phyloP scores from a whole-genome alignment of 176 grass and related monocot genomes.

The Ensete ventricosum region DNA sequence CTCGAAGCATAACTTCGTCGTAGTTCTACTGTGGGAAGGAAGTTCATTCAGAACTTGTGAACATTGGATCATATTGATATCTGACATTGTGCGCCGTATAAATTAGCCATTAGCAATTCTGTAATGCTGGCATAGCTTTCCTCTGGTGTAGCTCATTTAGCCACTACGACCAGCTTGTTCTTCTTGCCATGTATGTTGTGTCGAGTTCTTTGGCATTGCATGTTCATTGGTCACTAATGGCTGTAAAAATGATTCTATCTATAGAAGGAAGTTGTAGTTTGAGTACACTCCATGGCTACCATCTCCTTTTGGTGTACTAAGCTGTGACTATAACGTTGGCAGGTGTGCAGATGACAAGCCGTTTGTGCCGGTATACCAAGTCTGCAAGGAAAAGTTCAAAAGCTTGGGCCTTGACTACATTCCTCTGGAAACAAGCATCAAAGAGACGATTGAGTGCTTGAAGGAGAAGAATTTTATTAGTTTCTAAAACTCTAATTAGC shows the following conservation, averaged over 20 bases:
- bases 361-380: neutral
- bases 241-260: neutral
- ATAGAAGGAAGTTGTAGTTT: neutral
- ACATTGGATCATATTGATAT: too few relatives aligned
- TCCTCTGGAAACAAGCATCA: conserved; percentile 6
- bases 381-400: neutral
- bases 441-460: neutral
- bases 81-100: too few relatives aligned
- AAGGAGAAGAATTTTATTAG: conserved; percentile 1
- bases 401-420: neutral
- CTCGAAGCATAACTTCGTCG: too few relatives aligned
- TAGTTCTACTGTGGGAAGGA: too few relatives aligned
- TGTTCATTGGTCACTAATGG: too few relatives aligned
- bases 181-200: too few relatives aligned
- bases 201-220: too few relatives aligned
- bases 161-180: too few relatives aligned
- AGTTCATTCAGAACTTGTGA: too few relatives aligned
- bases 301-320: neutral
- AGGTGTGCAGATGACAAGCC: conserved; percentile 2
- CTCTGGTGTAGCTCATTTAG: too few relatives aligned
- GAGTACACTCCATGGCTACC: neutral
- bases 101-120: too few relatives aligned
- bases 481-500: neutral
- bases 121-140: too few relatives aligned
- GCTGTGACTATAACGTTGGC: neutral